Conservation (phyloP, 2,329 filamentous ascomycete species). For the Sporothrix pallida region DNA sequence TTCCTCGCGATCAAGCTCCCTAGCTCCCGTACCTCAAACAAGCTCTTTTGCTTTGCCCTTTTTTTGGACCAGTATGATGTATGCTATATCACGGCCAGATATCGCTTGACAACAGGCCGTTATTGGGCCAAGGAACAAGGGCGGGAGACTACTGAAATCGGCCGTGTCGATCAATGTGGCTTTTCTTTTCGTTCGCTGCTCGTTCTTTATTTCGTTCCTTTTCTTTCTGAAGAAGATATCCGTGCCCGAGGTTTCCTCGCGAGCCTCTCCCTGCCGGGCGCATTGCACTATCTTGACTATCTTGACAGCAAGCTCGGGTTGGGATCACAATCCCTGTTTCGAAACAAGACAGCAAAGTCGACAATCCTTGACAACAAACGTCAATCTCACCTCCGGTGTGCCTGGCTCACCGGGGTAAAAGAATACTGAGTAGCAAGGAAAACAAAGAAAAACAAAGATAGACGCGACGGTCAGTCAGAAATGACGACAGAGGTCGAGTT, state of each 20-base stretch:
- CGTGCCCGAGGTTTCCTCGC: too few species aligned
- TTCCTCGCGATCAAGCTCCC: background rate
- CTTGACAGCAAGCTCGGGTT: background rate
- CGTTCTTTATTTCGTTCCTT: background rate
- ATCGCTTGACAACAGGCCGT: background rate
- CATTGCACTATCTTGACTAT: background rate
- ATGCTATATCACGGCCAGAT: background rate
- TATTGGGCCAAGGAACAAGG: background rate
- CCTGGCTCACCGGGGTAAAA: background rate
- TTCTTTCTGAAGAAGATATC: too few species aligned
- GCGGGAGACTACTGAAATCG: background rate
- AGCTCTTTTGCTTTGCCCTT: background rate
- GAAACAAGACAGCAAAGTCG: background rate
- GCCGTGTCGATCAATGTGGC: background rate
- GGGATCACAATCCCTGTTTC: background rate
- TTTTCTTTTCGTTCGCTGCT: background rate
- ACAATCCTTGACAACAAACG: background rate
- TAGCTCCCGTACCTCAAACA: conserved; percentile 17
- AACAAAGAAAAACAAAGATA: background rate
- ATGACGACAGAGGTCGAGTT: conserved; percentile 9
- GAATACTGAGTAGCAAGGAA: too few species aligned
- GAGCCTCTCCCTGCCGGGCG: background rate
- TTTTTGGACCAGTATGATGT: background rate
- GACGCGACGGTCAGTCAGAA: background rate
- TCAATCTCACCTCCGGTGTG: background rate